Evolutionary conservation across 228 moss, liverwort and hornwort species (phyloP), one percentile per base, ranked within the genome.

Genomic region (Sphagnum fallax): DNA sequence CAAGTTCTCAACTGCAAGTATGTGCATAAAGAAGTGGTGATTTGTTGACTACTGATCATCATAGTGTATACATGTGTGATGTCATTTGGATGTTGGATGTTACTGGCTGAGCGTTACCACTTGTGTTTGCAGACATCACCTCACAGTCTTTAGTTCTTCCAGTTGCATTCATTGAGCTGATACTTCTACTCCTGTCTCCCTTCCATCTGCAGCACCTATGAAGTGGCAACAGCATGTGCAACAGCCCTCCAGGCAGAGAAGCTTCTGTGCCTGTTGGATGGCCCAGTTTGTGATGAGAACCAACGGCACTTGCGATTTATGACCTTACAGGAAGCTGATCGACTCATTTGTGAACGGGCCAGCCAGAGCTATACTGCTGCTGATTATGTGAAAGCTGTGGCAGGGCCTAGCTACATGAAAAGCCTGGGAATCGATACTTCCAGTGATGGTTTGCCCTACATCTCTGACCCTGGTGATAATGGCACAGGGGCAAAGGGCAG

Each of bases 1-100:
- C 91, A 96, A 80, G 92, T 96, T 72, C 83, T 96, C 61, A 96
- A 96, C 68, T 92, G 96, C 91, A 96, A 96, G 95, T 82, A 86
- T 85, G 95, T 87, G 74, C 70, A 72, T 32, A 32, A 32, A 32
- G 32, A 32, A 32, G 32, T 72, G 52, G 65, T 60, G 59, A 11
- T 60, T 11, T 60, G 12, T 60, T 60, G 59, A 60, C 32, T 32
- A 32, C 32, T 32, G 32, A 32, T 32, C 32, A 32, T 32, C 32
- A 32, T 32, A 32, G 32, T 2, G 32, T 32, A 32, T 32, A 32
- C 32, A 32, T 2, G 32, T 32, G 32, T 32, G 32, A 32, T 2
- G 32, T 32, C 32, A 32, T 32, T 32, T 32, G 32, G 32, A 0
- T 32, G 32, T 32, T 32, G 32, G 32, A 32, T 32, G 32, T 32